phyloP scores from a whole-genome alignment of 768 basidiomycete genomes.

The Tylopilus sp. region DNA sequence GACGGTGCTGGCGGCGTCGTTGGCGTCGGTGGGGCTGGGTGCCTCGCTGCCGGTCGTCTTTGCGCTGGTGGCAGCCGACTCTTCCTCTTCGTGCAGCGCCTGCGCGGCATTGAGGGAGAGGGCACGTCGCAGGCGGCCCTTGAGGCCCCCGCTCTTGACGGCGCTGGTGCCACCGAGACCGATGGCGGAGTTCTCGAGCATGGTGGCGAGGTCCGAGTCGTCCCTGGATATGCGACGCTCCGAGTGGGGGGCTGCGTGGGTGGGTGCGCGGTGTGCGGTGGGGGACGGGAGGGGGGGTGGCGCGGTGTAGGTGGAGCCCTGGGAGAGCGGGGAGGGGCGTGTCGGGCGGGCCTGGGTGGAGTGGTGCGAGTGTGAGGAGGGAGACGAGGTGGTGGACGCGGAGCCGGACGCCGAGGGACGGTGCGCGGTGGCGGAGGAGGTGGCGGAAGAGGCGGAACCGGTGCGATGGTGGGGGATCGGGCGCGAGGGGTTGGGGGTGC shows the following conservation, averaged over 20 bases:
- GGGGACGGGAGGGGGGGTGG: slow-evolving; percentile 10
- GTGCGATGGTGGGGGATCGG: slow-evolving; percentile 32
- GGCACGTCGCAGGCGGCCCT: slow-evolving; percentile 71
- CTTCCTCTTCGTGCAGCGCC: slow-evolving; percentile 49
- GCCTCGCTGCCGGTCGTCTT: slow-evolving; percentile 31
- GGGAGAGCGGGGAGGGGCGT: slow-evolving; percentile 33
- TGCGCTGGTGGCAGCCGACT: slow-evolving; percentile 8
- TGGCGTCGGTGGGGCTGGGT: slow-evolving; percentile 24
- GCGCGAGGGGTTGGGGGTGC: slow-evolving; percentile 15
- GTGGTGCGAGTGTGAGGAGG: slow-evolving; percentile 29
- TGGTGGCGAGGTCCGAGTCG: slow-evolving; percentile 64
- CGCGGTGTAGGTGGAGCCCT: slow-evolving; percentile 27
- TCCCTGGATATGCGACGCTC: slow-evolving; percentile 78
- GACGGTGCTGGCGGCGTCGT: slow-evolving; percentile 31
- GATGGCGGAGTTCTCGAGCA: slow-evolving; percentile 41
- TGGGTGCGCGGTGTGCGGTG: slow-evolving; percentile 21
- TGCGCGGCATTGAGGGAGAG: slow-evolving; percentile 60
- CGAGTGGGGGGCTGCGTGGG: slow-evolving; percentile 48
- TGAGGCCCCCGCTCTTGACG: slow-evolving; percentile 67
- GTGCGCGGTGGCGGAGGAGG: slow-evolving; percentile 18
- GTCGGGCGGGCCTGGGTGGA: slow-evolving; percentile 16
- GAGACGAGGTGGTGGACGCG: slow-evolving; percentile 27
- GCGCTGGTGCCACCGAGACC: slow-evolving; percentile 32
- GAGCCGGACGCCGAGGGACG: slow-evolving; percentile 27
- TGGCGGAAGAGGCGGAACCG: slow-evolving; percentile 27